Conservation (phyloP, 2,329 filamentous ascomycete genomes). For the Akanthomyces muscarius region DNA sequence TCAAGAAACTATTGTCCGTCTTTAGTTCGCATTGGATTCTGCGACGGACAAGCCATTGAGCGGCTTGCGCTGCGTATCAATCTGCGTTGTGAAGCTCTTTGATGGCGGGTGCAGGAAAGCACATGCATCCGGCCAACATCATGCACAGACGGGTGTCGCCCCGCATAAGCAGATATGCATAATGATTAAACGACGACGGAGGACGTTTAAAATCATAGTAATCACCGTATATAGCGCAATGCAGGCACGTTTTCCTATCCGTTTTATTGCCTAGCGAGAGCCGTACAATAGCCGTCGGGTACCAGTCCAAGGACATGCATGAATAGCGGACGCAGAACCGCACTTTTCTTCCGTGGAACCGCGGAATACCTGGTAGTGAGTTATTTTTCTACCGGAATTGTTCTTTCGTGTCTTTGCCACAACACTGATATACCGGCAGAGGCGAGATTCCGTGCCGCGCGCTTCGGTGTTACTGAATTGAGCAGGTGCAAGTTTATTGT, state of each 20-base stretch:
- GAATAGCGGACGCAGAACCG: not conserved
- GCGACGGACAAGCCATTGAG: too few relatives aligned
- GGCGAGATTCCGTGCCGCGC: not conserved
- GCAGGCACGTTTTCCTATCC: not conserved
- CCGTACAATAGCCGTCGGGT: too few relatives aligned
- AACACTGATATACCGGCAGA: not conserved
- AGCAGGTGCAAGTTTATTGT: not conserved
- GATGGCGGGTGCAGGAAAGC: not conserved
- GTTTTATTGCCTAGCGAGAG: not conserved
- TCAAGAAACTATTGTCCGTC: not conserved
- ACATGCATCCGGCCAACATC: not conserved
- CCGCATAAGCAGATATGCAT: not conserved
- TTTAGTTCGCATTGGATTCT: too few relatives aligned
- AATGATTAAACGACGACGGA: not conserved
- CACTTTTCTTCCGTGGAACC: not conserved
- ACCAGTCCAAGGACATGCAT: too few relatives aligned
- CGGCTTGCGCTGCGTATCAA: not conserved
- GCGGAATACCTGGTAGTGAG: too few relatives aligned
- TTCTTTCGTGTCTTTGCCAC: too few relatives aligned
- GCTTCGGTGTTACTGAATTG: not conserved
- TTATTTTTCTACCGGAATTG: too few relatives aligned
- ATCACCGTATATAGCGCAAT: not conserved
- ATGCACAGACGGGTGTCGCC: not conserved
- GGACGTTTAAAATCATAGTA: not conserved
- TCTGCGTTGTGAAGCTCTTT: not conserved